phyloP scores from a whole-genome alignment of 1,284 basidiomycete species.

The Rugosomyces carneus region DNA sequence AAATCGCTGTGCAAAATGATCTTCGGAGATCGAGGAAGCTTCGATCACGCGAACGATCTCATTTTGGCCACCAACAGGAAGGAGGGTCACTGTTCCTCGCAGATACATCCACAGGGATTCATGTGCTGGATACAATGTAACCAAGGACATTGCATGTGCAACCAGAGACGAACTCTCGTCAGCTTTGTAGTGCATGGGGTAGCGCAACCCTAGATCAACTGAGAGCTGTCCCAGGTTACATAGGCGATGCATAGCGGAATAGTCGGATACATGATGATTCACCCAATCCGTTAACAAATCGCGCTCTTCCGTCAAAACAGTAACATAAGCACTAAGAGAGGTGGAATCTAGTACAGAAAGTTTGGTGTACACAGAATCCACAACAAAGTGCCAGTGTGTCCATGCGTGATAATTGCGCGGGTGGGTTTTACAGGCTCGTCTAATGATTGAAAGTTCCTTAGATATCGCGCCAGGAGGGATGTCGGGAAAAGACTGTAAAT shows the following conservation, averaged over 20 bases:
- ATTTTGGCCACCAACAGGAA: slow-evolving; percentile 8
- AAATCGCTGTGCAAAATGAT: slow-evolving; percentile 6
- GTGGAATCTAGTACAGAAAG: slow-evolving; percentile 11
- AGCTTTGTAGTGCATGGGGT: background rate
- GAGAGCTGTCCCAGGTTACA: slow-evolving; percentile 28
- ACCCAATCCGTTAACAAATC: slow-evolving; percentile 42
- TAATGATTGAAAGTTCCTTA: slow-evolving; percentile 39
- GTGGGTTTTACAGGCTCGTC: slow-evolving; percentile 48
- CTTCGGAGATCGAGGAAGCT: slow-evolving; percentile 7
- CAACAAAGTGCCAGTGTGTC: slow-evolving; percentile 48
- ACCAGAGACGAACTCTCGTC: slow-evolving; percentile 13
- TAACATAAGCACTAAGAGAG: slow-evolving; percentile 19
- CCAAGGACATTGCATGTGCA: slow-evolving; percentile 43
- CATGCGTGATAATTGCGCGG: slow-evolving; percentile 67
- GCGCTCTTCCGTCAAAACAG: slow-evolving; percentile 34
- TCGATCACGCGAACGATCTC: slow-evolving; percentile 15
- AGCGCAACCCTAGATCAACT: slow-evolving; percentile 10
- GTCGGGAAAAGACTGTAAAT: slow-evolving; percentile 22
- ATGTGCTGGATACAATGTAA: slow-evolving; percentile 43
- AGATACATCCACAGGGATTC: slow-evolving; percentile 61
- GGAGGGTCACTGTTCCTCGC: slow-evolving; percentile 22
- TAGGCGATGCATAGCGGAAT: slow-evolving; percentile 53
- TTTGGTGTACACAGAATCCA: slow-evolving; percentile 24
- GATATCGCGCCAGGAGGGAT: slow-evolving; percentile 28
- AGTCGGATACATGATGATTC: slow-evolving; percentile 54